Percentiles rank a stretch among this genome's conserved stretches.
These are phyloP conservation scores for Sphagnum magellanicum DNA, from an alignment of 228 moss, liverwort and hornwort genomes.

Conservation along the genomic window DNA sequence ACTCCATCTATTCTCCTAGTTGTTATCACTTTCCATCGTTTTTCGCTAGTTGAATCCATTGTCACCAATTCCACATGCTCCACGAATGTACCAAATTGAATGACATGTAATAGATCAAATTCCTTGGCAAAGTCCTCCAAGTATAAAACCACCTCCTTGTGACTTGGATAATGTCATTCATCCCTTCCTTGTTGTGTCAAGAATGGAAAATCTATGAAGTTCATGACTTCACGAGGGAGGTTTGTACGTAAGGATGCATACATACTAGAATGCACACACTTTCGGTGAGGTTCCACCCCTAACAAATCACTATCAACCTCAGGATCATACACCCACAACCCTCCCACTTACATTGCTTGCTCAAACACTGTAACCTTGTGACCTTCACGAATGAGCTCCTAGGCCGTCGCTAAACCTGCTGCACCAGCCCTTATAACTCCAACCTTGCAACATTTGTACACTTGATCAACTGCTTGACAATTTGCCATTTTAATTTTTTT, in stretches of 20 bases:
- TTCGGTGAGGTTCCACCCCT: constrained; percentile 15
- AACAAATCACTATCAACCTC: constrained; percentile 28
- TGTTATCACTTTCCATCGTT: constrained; percentile 17
- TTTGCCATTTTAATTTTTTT: too few species aligned
- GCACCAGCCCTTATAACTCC: constrained; percentile 47
- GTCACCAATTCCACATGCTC: constrained; percentile 17
- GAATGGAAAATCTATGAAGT: constrained; percentile 37
- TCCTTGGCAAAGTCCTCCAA: constrained; percentile 24
- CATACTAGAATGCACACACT: constrained; percentile 34
- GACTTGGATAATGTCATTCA: constrained; percentile 14
- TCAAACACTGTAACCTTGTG: constrained; percentile 30
- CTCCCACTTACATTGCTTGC: constrained; percentile 20
- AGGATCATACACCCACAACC: constrained; percentile 31
- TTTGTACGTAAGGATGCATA: constrained; percentile 32
- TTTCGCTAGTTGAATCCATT: background rate
- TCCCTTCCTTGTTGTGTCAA: constrained; percentile 16
- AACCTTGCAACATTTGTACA: constrained; percentile 8
- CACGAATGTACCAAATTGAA: constrained; percentile 22
- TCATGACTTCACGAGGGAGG: constrained; percentile 38
- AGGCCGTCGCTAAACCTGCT: constrained; percentile 32
- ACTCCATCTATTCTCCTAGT: background rate
- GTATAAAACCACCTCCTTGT: constrained; percentile 26
- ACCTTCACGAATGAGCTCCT: constrained; percentile 30
- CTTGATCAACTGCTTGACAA: too few species aligned
- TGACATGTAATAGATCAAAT: constrained; percentile 6